Evolutionary conservation across 805 yeast genomes (phyloP).

Genomic region (Wickerhamiella azyma): DNA sequence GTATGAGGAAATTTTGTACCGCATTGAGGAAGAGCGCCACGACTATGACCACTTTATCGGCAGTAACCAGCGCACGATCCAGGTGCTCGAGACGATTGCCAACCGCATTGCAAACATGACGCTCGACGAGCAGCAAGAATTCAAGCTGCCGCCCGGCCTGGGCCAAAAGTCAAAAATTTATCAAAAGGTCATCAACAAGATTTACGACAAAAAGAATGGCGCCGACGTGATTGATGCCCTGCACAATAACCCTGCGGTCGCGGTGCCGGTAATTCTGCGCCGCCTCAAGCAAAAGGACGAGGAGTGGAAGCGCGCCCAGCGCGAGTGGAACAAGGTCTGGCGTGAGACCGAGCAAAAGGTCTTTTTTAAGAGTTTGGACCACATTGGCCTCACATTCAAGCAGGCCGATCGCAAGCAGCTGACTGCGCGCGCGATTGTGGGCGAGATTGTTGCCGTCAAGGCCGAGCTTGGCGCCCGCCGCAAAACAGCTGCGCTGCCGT

Average conservation of each 20-base stretch:
- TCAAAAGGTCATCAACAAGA: slow-evolving; percentile 81
- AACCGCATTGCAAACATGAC: slow-evolving; percentile 88
- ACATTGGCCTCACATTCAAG: slow-evolving; percentile 87
- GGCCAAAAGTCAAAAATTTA: slow-evolving; percentile 93
- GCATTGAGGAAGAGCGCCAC: slow-evolving; percentile 94
- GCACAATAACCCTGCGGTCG: slow-evolving; percentile 88
- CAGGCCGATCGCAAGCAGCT: slow-evolving; percentile 89
- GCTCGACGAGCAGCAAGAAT: slow-evolving; percentile 70
- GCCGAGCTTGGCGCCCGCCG: slow-evolving; percentile 83
- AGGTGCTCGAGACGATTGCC: slow-evolving; percentile 88
- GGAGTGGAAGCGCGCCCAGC: slow-evolving; percentile 95
- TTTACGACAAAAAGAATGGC: slow-evolving; percentile 89
- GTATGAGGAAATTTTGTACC: slow-evolving; percentile 87
- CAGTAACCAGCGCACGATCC: slow-evolving; percentile 85
- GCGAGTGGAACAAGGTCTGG: slow-evolving; percentile 99
- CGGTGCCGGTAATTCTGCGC: slow-evolving; percentile 84
- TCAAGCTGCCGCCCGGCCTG: slow-evolving; percentile 81
- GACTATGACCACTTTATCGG: slow-evolving; percentile 96
- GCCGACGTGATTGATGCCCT: slow-evolving; percentile 91
- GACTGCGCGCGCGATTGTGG: slow-evolving; percentile 77
- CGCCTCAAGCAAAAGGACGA: slow-evolving; percentile 95
- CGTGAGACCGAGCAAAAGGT: slow-evolving; percentile 95
- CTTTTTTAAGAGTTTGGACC: slow-evolving; percentile 85
- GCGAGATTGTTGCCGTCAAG: slow-evolving; percentile 84
- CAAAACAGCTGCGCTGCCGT: slow-evolving; percentile 72